Base-by-base conservation (phyloP, 257 asterid species). In the Handroanthus guayacan region DNA sequence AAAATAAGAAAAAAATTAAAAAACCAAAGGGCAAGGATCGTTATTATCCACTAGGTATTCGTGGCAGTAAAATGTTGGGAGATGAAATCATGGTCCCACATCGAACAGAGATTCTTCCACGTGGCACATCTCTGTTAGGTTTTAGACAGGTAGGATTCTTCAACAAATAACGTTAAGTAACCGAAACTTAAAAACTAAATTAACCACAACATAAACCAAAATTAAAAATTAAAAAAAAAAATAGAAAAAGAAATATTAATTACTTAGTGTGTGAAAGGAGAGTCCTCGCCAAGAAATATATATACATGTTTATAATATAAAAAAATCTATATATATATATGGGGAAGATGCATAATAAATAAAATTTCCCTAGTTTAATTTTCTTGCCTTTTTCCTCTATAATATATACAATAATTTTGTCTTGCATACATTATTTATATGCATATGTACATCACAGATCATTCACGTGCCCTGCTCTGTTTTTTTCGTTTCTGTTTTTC, bases 31-130 rank as follows among this genome's bases (percentile, higher is more conserved):
- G 5, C 0, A 20, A 12, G 81, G 80, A 74, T 67, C 74, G 88
- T 62, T 80, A 70, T 85, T 84, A 86, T 85, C 95, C 86, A 85
- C 54, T 69, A 61, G 62, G 78, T 56, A 11, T 56, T 75, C 83
- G 93, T 86, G 96, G 86, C 92, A 77, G 82, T 63, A 80, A 77
- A 72, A 86, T 62, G 80, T 69, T 84, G 90, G 87, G 69, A 63
- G 67, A 36, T 38, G 62, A 44, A 48, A 47, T 17, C 52, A 4
- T 51, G 87, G 86, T 18, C 88, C 85, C 81, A 74, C 82, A 14
- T 0, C 6, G n/a, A 17, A 61, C 64, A 60, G 25, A 39, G 75
- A 63, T 18, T 39, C 0, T 6, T 52, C 79, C 86, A 86, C 91
- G 89, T 87, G 94, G 82, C 92, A 20, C 0, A 10, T 36, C 10